Percentiles rank a stretch among this genome's conserved stretches.
phyloP scores from a whole-genome alignment of 768 basidiomycete genomes.

The Termitomyces sp. region DNA sequence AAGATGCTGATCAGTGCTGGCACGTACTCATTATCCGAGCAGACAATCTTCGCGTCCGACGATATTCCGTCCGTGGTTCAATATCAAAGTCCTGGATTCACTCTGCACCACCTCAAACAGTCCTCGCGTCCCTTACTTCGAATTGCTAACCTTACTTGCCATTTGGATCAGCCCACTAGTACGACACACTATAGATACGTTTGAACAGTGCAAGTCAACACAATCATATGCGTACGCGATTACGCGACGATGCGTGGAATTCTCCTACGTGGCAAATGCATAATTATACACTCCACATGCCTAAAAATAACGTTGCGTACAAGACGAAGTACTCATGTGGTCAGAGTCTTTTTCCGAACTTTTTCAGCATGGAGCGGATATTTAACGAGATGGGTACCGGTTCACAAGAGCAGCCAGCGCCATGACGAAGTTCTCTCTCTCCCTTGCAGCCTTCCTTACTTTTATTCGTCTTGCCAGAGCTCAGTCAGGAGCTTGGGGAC shows the following conservation, averaged over 20 bases:
- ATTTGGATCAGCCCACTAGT: background rate
- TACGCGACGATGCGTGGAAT: background rate
- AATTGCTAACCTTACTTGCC: background rate
- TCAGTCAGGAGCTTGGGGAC: constrained; percentile 25
- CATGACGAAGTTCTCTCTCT: constrained; percentile 16
- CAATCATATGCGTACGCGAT: background rate
- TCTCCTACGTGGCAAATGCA: background rate
- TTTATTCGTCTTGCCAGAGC: constrained; percentile 19
- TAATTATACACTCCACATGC: background rate
- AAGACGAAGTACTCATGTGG: constrained; percentile 1
- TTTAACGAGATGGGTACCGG: background rate
- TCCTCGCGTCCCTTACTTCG: too few relatives aligned
- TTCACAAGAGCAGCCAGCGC: background rate
- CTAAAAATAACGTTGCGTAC: background rate
- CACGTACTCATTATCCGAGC: background rate
- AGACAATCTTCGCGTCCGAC: background rate
- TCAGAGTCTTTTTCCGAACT: constrained; percentile 8
- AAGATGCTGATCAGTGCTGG: background rate
- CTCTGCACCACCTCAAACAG: background rate
- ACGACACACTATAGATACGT: background rate
- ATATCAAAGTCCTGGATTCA: background rate
- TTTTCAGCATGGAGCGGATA: constrained; percentile 5
- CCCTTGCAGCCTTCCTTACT: constrained; percentile 21
- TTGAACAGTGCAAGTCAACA: background rate
- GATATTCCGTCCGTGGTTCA: background rate